These are phyloP conservation scores for Rhizopogon roseolus DNA, from an alignment of 768 basidiomycete genomes.

Conservation along the genomic window DNA sequence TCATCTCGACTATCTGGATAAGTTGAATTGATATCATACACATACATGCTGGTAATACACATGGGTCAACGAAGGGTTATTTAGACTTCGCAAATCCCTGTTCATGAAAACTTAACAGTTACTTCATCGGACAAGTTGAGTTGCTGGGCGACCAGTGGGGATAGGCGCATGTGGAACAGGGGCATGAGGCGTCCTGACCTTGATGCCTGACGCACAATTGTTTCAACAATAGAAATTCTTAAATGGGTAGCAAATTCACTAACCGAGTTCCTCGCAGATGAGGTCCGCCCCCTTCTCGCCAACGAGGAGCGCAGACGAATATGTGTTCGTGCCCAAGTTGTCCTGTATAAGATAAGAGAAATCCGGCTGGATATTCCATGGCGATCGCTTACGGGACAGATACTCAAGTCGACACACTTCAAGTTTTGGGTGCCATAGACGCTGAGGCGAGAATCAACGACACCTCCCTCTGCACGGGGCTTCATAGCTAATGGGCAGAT, in stretches of 20 bases:
- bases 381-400: conserved; percentile 54
- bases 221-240: conserved; percentile 4
- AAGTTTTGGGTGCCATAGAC: conserved; percentile 65
- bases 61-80: neutral
- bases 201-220: conserved; percentile 39
- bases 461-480: conserved; percentile 59
- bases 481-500: conserved; percentile 49
- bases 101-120: neutral
- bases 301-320: conserved; percentile 64
- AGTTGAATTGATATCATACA: neutral
- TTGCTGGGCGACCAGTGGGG: conserved; percentile 45
- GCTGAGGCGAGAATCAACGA: conserved; percentile 58
- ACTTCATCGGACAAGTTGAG: conserved; percentile 28
- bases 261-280: conserved; percentile 60
- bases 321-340: conserved; percentile 69
- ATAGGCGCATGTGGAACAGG: conserved; percentile 66
- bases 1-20: neutral
- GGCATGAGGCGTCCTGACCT: conserved; percentile 58
- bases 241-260: conserved; percentile 6
- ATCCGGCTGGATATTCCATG: neutral
- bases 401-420: conserved; percentile 64
- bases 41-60: neutral
- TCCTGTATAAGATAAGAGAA: conserved; percentile 35
- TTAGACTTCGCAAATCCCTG: neutral
- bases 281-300: conserved; percentile 67